phyloP scores from a whole-genome alignment of 352 stramenopile genomes.

The Pythium aquatile region DNA sequence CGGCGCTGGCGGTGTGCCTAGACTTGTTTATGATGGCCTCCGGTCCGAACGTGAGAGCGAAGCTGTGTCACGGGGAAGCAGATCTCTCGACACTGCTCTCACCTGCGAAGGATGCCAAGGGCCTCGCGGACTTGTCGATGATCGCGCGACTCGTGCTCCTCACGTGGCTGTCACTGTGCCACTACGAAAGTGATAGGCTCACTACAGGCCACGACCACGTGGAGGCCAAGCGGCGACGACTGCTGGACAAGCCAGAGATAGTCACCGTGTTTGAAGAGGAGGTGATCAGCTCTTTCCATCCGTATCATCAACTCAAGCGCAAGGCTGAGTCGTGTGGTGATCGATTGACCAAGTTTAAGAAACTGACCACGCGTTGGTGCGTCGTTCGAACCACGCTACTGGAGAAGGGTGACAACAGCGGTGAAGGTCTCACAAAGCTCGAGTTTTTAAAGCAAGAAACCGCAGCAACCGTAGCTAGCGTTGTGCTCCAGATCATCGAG shows the following conservation, averaged over 20 bases:
- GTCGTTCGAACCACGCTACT: constrained; percentile 15
- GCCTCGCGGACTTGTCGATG: constrained; percentile 13
- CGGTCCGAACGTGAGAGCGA: constrained; percentile 64
- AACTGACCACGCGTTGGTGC: constrained; percentile 30
- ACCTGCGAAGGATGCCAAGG: not conserved
- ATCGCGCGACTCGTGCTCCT: constrained; percentile 42
- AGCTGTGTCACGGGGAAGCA: constrained; percentile 70
- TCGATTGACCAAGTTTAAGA: constrained; percentile 23
- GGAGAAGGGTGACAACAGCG: not conserved
- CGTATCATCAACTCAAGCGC: constrained; percentile 49
- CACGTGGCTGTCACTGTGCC: constrained; percentile 26
- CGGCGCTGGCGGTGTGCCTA: constrained; percentile 42
- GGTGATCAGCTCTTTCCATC: constrained; percentile 50
- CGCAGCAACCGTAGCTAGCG: not conserved
- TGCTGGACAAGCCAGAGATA: constrained; percentile 1
- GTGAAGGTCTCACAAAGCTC: constrained; percentile 3
- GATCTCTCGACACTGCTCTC: constrained; percentile 35
- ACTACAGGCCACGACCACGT: not conserved
- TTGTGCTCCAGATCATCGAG: constrained; percentile 9
- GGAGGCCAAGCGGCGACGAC: not conserved
- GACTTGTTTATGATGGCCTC: constrained; percentile 79
- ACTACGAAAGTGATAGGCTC: not conserved
- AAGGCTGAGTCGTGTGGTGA: constrained; percentile 14
- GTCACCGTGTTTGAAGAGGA: constrained; percentile 3
- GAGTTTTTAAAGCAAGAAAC: not conserved